Base-by-base conservation (phyloP, 768 basidiomycete species). In the Rhodotorula kratochvilovae region DNA sequence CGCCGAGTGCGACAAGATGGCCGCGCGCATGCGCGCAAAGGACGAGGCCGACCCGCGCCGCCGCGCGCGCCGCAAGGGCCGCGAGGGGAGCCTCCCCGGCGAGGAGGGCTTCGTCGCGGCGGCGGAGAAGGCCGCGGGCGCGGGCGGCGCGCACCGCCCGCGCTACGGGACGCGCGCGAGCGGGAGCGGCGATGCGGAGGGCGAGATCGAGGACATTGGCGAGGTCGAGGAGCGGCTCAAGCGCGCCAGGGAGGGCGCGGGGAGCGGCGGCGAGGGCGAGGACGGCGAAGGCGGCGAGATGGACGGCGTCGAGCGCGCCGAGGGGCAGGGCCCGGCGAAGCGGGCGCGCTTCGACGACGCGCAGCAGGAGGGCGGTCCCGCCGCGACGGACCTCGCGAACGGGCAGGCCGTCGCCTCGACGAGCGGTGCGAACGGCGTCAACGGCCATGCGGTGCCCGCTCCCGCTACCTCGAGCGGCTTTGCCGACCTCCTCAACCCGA, bases 1-100 rank as follows among this genome's bases (percentile, higher is more conserved):
- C 61, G 68, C 87, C 39, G 95, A 97, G 79, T 97, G 94, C 79
- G 88, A 90, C 79, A 84, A 90, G 73, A 93, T 94, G 90, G 89
- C 91, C 23, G 78, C 73, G 43, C 68, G 83, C 33, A 84, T 81
- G 50, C 83, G 88, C 62, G 90, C 77, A 59, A 78, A 82, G 63
- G 82, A 81, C 46, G 80, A 80, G 74, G 82, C 46, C 64, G 62
- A 45, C 63, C 69, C 43, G 66, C 36, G 85, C 68, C 81, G 90
- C 77, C 91, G 91, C 83, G 81, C 90, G 71, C 85, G 86, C 42
- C 84, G 84, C 39, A 83, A 81, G 33, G 84, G 83, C 23, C 58
- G 58, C n/a, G 58, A 35, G 25, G 86, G 79, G 21, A 67, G 85
- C 59, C 79, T 81, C 15, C 58, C 58, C 84, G 70, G 80, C 84